Conservation (phyloP, 208 protist genomes). For the Acanthamoeba quina region DNA sequence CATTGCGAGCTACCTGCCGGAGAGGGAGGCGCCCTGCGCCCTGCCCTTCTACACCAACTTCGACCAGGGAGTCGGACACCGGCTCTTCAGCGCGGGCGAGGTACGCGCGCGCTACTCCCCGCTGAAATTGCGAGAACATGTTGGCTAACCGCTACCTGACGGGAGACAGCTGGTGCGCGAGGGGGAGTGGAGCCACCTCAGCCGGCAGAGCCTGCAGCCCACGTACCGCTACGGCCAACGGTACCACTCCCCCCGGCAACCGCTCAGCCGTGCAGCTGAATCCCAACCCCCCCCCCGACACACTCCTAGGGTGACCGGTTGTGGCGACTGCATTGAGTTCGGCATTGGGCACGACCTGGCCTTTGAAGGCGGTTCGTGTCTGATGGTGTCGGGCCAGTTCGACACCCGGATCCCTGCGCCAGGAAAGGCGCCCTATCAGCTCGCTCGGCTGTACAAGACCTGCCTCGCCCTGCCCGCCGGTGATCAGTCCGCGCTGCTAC, state of each 20-base stretch:
- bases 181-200: slow-evolving; percentile 31
- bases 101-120: not conserved
- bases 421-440: not conserved
- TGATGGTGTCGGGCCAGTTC: not conserved
- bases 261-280: not conserved
- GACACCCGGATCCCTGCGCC: not conserved
- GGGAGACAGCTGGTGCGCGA: slow-evolving; percentile 54
- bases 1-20: slow-evolving; percentile 50
- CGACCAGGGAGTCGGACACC: slow-evolving; percentile 43
- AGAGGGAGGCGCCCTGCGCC: not conserved
- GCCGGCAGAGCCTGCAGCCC: slow-evolving; percentile 49
- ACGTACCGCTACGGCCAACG: slow-evolving; percentile 51
- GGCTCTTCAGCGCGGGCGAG: slow-evolving; percentile 35
- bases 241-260: not conserved
- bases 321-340: slow-evolving; percentile 60
- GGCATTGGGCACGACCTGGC: slow-evolving; percentile 19
- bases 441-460: slow-evolving; percentile 16
- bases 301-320: slow-evolving; percentile 17
- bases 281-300: not conserved
- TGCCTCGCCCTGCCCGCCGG: not conserved
- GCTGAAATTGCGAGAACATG: no score
- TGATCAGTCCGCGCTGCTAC: not conserved
- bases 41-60: slow-evolving; percentile 55
- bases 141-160: no score
- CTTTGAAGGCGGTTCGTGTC: slow-evolving; percentile 38